Conservation (phyloP, 192 early-diverging fungal genomes). For the Cetraspora pellucida region DNA sequence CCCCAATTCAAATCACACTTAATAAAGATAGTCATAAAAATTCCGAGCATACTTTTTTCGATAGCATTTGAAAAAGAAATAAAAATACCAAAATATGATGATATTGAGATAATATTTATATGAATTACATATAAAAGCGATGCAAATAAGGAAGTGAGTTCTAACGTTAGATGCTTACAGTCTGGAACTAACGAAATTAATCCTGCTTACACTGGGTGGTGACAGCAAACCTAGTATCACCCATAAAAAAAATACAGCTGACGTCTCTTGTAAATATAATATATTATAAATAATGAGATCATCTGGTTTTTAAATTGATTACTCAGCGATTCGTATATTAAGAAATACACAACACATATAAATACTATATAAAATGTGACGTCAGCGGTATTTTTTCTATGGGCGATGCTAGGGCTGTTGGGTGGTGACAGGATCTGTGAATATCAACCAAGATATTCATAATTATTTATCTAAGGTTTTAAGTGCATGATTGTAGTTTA, state of each 20-base stretch:
- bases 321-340: too few relatives aligned
- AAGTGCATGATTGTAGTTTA: not conserved
- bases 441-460: constrained; percentile 6
- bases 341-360: too few relatives aligned
- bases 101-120: constrained; percentile 15
- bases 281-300: too few relatives aligned
- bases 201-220: not conserved
- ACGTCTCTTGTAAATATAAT: too few relatives aligned
- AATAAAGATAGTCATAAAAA: not conserved
- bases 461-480: not conserved
- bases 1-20: constrained; percentile 16
- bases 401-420: too few relatives aligned
- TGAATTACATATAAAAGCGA: constrained; percentile 17
- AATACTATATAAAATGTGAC: too few relatives aligned
- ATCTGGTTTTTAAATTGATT: too few relatives aligned
- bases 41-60: not conserved
- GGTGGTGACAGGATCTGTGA: not conserved
- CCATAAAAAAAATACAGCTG: too few relatives aligned
- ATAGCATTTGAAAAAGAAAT: not conserved
- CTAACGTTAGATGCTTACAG: not conserved
- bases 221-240: too few relatives aligned
- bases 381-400: too few relatives aligned
- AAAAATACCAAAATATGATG: not conserved
- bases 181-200: not conserved
- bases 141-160: not conserved